Evolutionary conservation across 2,329 filamentous ascomycete species (phyloP).

Genomic region (Allantophomopsis cytisporea): DNA sequence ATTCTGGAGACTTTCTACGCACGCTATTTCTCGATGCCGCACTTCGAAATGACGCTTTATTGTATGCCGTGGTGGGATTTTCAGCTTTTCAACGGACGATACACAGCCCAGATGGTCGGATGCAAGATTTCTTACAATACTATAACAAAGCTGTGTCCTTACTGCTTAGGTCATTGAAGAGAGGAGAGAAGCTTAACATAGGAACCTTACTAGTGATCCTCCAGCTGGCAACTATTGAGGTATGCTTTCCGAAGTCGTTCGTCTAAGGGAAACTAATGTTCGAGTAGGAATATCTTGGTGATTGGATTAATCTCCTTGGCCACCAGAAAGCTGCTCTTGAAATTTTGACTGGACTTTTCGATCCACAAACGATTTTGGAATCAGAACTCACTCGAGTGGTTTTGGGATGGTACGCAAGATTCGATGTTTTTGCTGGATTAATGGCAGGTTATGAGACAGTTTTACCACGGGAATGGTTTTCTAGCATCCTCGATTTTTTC

Average conservation of each 20-base stretch:
- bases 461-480: slow-evolving; percentile 68
- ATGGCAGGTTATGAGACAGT: slow-evolving; percentile 67
- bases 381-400: slow-evolving; percentile 60
- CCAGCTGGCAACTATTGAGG: slow-evolving; percentile 88
- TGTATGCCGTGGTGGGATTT: slow-evolving; percentile 81
- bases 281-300: slow-evolving; percentile 75
- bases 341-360: slow-evolving; percentile 67
- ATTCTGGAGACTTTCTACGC: slow-evolving; percentile 61
- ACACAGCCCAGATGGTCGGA: slow-evolving; percentile 53
- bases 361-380: slow-evolving; percentile 59
- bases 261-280: slow-evolving; percentile 3
- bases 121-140: slow-evolving; percentile 74
- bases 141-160: slow-evolving; percentile 80
- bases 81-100: slow-evolving; percentile 76
- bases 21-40: slow-evolving; percentile 59
- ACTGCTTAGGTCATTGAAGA: slow-evolving; percentile 58
- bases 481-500: slow-evolving; percentile 35
- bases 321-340: slow-evolving; percentile 84
- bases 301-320: slow-evolving; percentile 87
- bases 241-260: slow-evolving; percentile 24
- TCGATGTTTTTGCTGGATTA: slow-evolving; percentile 74
- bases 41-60: slow-evolving; percentile 62
- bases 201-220: slow-evolving; percentile 76
- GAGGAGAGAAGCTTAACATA: slow-evolving; percentile 55
- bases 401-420: slow-evolving; percentile 80